phyloP scores from a whole-genome alignment of 176 grass and related monocot species.

The Phoenix dactylifera region DNA sequence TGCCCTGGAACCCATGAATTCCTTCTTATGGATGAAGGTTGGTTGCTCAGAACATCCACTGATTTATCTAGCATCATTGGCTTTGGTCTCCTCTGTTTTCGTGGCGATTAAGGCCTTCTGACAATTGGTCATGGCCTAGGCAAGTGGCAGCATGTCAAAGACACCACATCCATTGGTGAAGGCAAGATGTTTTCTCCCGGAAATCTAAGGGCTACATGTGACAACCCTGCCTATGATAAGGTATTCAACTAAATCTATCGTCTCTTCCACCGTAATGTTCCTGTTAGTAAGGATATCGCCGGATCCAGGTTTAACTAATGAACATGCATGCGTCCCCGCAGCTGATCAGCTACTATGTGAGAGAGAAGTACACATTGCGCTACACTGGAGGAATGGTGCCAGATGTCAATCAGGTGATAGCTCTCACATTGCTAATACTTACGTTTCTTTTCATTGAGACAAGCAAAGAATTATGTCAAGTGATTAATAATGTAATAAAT shows the following conservation, averaged over 20 bases:
- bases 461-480: too few relatives aligned
- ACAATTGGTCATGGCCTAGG: slow-evolving; percentile 17
- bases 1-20: slow-evolving; percentile 89
- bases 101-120: too few relatives aligned
- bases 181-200: slow-evolving; percentile 99
- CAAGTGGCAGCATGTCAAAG: slow-evolving; percentile 98
- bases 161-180: slow-evolving; percentile 75
- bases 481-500: too few relatives aligned
- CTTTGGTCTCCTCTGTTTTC: too few relatives aligned
- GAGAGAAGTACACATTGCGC: slow-evolving; percentile 93
- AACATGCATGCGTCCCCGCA: slow-evolving; percentile 9
- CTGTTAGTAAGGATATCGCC: too few relatives aligned
- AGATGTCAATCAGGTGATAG: slow-evolving; percentile 87
- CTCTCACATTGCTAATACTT: too few relatives aligned
- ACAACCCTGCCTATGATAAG: slow-evolving; percentile 87
- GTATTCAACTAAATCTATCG: slow-evolving; percentile 6
- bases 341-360: slow-evolving; percentile 95
- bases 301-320: not conserved
- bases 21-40: slow-evolving; percentile 86
- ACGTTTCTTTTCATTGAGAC: too few relatives aligned
- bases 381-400: slow-evolving; percentile 99
- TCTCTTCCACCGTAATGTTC: too few relatives aligned
- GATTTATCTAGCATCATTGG: not conserved
- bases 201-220: slow-evolving; percentile 78
- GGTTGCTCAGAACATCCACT: not conserved